phyloP scores from a whole-genome alignment of 2,329 filamentous ascomycete genomes.

The Microcera coccophila region DNA sequence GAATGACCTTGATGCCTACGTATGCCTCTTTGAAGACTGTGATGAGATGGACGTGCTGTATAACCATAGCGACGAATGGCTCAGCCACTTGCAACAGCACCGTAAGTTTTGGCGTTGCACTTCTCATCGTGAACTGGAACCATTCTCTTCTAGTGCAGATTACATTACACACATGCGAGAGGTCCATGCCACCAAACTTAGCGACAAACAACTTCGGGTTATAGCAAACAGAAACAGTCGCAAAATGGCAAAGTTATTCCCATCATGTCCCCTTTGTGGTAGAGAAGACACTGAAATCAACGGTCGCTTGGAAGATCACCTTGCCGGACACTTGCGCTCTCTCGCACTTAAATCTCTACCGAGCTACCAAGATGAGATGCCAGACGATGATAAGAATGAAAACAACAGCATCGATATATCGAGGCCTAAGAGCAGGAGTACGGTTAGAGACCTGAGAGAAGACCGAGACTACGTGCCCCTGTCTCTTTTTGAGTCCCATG shows the following conservation, averaged over 20 bases:
- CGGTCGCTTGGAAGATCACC: conserved; percentile 4
- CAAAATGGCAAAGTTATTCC: background rate
- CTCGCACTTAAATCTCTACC: conserved; percentile 12
- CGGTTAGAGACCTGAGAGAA: no score
- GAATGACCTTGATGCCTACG: conserved; percentile 18
- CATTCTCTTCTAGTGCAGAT: conserved; percentile 1
- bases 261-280: conserved; percentile 4
- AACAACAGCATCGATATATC: no score
- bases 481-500: no score
- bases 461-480: no score
- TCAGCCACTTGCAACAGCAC: conserved; percentile 12
- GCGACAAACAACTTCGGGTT: conserved; percentile 3
- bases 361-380: no score
- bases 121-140: no score
- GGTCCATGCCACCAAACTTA: conserved; percentile 3
- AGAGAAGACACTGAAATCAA: background rate
- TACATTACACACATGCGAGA: conserved; percentile 10
- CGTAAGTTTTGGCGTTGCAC: conserved; percentile 5
- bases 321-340: conserved; percentile 7
- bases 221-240: conserved; percentile 6
- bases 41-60: conserved; percentile 8
- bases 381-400: no score
- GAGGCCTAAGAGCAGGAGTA: no score
- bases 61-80: conserved; percentile 8
- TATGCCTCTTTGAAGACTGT: conserved; percentile 18